Evolutionary conservation across 306 rosid genomes (phyloP).

Genomic region (Astragalus glycyphyllos): DNA sequence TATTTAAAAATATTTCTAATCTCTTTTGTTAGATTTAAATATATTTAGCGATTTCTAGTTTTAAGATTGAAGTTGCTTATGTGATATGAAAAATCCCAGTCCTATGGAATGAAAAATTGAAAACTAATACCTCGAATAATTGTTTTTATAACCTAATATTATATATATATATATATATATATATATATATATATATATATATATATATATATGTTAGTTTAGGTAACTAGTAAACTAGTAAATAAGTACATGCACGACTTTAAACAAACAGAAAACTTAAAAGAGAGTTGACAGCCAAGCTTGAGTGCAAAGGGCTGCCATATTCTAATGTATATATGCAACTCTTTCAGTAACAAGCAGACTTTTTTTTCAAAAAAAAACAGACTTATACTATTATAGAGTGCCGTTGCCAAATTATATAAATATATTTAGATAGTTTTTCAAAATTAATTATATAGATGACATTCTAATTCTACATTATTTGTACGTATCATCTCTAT

Average conservation of each 20-base stretch:
- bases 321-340: not conserved
- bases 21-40: too few species aligned
- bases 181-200: too few species aligned
- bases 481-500: not conserved
- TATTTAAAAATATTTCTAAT: too few species aligned
- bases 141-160: too few species aligned
- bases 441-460: not conserved
- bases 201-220: too few species aligned
- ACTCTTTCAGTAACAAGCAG: not conserved
- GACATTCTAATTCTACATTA: not conserved
- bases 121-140: not conserved
- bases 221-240: not conserved
- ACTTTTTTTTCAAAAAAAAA: too few species aligned
- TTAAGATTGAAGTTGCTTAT: not conserved
- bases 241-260: not conserved
- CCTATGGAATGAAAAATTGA: not conserved
- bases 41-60: too few species aligned
- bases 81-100: not conserved
- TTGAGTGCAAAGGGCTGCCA: too few species aligned
- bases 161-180: too few species aligned
- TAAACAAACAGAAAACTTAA: too few species aligned
- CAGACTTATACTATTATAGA: not conserved
- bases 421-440: not conserved
- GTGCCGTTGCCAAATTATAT: not conserved
- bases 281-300: too few species aligned